Conservation (phyloP, 2,329 filamentous ascomycete species). For the Pseudocercospora fuligena region DNA sequence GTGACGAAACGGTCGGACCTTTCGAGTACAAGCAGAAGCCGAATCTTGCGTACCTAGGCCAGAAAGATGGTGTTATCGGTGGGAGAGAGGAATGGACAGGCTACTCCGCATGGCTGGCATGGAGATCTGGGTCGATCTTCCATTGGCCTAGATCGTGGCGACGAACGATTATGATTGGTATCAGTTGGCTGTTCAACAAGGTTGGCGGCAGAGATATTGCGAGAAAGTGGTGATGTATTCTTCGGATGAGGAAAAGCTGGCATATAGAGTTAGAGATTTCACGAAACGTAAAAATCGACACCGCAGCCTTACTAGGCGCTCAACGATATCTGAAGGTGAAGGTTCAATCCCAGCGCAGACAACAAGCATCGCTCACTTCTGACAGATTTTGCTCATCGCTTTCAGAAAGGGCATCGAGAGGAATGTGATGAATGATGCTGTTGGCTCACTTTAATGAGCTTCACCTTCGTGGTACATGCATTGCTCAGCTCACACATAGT, state of each 20-base stretch:
- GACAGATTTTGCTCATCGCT: no score
- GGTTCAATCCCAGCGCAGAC: no score
- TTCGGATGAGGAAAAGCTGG: background rate
- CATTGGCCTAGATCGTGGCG: slow-evolving; percentile 40
- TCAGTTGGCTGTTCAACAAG: slow-evolving; percentile 39
- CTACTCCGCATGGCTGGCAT: slow-evolving; percentile 49
- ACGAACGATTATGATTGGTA: slow-evolving; percentile 38
- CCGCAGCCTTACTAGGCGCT: background rate
- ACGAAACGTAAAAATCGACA: background rate
- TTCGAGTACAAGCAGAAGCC: slow-evolving; percentile 48
- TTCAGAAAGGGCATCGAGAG: no score
- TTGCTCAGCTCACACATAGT: no score
- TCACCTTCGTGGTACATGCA: background rate
- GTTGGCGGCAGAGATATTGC: slow-evolving; percentile 39
- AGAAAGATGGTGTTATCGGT: slow-evolving; percentile 49
- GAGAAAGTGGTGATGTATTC: slow-evolving; percentile 30
- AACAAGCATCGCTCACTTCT: no score
- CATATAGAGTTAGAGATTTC: background rate
- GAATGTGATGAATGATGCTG: no score
- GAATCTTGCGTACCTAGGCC: slow-evolving; percentile 48
- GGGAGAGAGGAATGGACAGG: slow-evolving; percentile 49
- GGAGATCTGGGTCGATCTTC: slow-evolving; percentile 44
- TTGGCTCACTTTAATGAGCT: background rate
- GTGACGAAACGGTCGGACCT: slow-evolving; percentile 22
- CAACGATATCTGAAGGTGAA: background rate